These are phyloP conservation scores for Lecanosticta acicola DNA, from an alignment of 2,329 filamentous ascomycete genomes.

Conservation along the genomic window DNA sequence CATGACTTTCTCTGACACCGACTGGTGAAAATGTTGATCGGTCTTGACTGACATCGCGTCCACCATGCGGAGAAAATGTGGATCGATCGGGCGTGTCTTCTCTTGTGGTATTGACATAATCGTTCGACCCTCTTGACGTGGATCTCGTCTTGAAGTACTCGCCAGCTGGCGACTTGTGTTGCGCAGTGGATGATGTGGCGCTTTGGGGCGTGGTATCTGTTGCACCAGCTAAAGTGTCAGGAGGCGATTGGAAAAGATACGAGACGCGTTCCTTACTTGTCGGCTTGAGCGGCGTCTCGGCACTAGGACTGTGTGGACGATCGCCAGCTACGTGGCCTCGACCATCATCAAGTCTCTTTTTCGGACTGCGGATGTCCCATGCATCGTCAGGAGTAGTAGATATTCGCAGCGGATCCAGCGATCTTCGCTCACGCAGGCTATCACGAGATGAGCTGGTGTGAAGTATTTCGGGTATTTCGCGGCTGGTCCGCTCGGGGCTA, in stretches of 20 bases:
- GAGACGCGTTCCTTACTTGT: slow-evolving; percentile 44
- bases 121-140: slow-evolving; percentile 2
- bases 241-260: slow-evolving; percentile 42
- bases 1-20: slow-evolving; percentile 2
- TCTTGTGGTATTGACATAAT: neutral
- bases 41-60: neutral
- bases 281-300: slow-evolving; percentile 36
- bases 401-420: slow-evolving; percentile 28
- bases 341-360: slow-evolving; percentile 17
- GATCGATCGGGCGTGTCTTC: neutral
- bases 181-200: neutral
- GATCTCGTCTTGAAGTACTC: slow-evolving; percentile 13
- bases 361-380: slow-evolving; percentile 17
- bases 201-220: neutral
- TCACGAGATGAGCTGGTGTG: slow-evolving; percentile 21
- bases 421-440: slow-evolving; percentile 28
- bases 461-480: slow-evolving; percentile 15
- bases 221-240: slow-evolving; percentile 20
- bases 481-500: slow-evolving; percentile 14
- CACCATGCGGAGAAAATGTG: neutral
- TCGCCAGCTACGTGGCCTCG: slow-evolving; percentile 3
- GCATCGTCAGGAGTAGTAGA: slow-evolving; percentile 15
- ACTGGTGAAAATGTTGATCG: neutral
- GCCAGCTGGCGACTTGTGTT: slow-evolving; percentile 7
- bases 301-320: slow-evolving; percentile 21